Conservation (phyloP, 345 rosid species). For the Barbarea vulgaris region DNA sequence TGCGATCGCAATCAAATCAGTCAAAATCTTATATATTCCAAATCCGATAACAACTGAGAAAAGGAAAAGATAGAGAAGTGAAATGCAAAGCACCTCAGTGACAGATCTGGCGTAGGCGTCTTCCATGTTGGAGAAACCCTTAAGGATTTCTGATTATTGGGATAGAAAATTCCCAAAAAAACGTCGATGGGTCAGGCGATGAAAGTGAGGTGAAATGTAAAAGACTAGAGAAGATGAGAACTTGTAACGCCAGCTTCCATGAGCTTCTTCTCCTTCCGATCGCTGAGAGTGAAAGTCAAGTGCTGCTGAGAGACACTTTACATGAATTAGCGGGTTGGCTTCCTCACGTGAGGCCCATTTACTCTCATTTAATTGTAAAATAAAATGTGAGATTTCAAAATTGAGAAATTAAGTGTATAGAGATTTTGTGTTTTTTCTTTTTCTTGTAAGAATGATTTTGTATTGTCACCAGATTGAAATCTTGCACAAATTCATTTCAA, state of each 20-base stretch:
- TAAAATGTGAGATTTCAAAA: background rate
- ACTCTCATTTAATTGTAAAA: background rate
- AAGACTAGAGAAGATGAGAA: conserved; percentile 33
- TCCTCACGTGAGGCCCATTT: conserved; percentile 37
- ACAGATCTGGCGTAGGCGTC: conserved; percentile 96
- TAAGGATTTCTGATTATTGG: conserved; percentile 13
- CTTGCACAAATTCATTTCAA: background rate
- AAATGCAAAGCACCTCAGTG: conserved; percentile 64
- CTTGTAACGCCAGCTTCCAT: conserved; percentile 38
- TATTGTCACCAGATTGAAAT: background rate
- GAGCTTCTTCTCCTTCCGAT: conserved; percentile 39
- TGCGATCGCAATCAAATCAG: conserved; percentile 10
- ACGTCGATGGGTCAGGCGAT: conserved; percentile 24
- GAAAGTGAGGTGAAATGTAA: conserved; percentile 33
- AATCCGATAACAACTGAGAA: background rate
- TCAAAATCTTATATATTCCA: background rate
- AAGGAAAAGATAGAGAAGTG: background rate
- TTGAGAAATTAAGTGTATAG: background rate
- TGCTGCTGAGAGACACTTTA: conserved; percentile 29
- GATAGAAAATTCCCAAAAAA: background rate
- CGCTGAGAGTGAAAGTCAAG: conserved; percentile 40
- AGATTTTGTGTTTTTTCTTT: background rate
- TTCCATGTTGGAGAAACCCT: conserved; percentile 59
- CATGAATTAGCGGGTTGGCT: conserved; percentile 32
- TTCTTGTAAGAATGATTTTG: background rate